These are phyloP conservation scores for Fusarium hostae DNA, from an alignment of 2,329 filamentous ascomycete species.

Conservation along the genomic window DNA sequence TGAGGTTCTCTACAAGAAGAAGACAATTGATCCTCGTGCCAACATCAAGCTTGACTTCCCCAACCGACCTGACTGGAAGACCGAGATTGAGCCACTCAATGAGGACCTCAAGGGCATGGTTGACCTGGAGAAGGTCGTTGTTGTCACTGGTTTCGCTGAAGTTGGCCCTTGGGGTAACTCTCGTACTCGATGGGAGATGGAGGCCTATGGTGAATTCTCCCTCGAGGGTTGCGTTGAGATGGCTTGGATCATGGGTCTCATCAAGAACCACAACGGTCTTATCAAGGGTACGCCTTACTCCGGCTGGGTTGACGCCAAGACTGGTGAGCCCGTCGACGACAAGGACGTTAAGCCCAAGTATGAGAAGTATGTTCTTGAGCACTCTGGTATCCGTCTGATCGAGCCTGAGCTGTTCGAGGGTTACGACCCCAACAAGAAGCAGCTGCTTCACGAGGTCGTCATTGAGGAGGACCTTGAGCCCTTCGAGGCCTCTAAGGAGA, in stretches of 20 bases:
- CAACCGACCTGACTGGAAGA: constrained; percentile 87
- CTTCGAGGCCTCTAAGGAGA: constrained; percentile 97
- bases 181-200: constrained; percentile 99
- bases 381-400: constrained; percentile 96
- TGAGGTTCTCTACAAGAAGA: constrained; percentile 94
- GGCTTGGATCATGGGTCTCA: constrained; percentile 99
- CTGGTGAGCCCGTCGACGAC: constrained; percentile 94
- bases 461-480: constrained; percentile 97
- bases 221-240: constrained; percentile 98
- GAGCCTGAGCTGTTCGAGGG: constrained; percentile 97
- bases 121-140: constrained; percentile 96
- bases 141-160: constrained; percentile 96
- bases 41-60: constrained; percentile 99
- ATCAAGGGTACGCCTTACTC: constrained; percentile 97
- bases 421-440: constrained; percentile 98
- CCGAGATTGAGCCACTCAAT: constrained; percentile 89
- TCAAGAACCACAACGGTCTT: constrained; percentile 97
- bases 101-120: constrained; percentile 95
- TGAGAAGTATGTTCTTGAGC: constrained; percentile 95
- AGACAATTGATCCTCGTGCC: constrained; percentile 90
- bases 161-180: constrained; percentile 99
- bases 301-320: constrained; percentile 95
- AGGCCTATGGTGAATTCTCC: constrained; percentile 95
- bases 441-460: constrained; percentile 96
- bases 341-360: constrained; percentile 98